phyloP scores from a whole-genome alignment of 2,329 filamentous ascomycete genomes.

The Trichoderma arundinaceum region DNA sequence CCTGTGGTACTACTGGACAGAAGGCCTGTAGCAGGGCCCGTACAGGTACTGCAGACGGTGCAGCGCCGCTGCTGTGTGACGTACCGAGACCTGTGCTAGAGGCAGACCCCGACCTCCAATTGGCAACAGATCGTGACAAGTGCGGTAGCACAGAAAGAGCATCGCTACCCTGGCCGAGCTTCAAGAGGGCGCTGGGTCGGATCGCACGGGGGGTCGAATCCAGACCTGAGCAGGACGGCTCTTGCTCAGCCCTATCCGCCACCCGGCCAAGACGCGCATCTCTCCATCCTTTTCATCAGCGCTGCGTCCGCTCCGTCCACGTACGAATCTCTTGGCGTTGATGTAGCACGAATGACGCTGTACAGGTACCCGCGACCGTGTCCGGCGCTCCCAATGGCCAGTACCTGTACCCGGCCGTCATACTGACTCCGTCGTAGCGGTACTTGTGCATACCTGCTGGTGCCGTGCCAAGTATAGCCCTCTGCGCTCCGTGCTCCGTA shows the following conservation, averaged over 20 bases:
- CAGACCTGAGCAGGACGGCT: neutral
- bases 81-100: no score
- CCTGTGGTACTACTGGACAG: neutral
- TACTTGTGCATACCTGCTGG: no score
- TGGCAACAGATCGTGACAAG: neutral
- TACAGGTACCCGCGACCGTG: no score
- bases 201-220: neutral
- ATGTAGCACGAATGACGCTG: no score
- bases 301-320: no score
- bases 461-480: conserved; percentile 16
- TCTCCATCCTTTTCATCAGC: neutral
- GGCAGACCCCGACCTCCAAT: neutral
- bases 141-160: neutral
- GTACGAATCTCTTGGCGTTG: no score
- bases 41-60: neutral
- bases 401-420: no score
- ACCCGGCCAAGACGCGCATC: neutral
- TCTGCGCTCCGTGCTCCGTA: no score
- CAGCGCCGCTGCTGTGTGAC: no score
- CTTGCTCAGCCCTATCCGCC: conserved; percentile 11
- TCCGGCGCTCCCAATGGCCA: no score
- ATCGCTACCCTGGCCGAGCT: neutral
- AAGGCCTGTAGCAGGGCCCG: neutral
- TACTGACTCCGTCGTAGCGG: no score
- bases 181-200: neutral